Base-by-base conservation (phyloP, 306 rosid species). In the Quercus gilva region DNA sequence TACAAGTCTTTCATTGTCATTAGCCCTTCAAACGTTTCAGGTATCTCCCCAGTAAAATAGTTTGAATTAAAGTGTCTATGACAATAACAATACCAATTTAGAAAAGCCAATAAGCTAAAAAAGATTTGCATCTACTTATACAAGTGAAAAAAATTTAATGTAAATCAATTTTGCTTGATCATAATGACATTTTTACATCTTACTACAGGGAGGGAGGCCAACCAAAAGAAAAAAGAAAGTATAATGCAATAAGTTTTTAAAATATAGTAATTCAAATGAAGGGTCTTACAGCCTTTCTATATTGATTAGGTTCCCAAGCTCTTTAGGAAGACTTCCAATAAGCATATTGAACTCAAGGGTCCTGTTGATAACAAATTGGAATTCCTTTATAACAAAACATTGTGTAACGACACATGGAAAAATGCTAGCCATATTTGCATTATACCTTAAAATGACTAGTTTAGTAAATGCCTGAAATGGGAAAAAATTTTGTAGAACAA, bases 201-300 rank as follows among this genome's bases (percentile, higher is more conserved):
- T 65, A 63, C 20, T 31, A 1, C 0, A 18, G 43, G 41, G 9
- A 35, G 41, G 9, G 41, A 35, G 41, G 41, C 41, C 41, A 35
- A 35, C 41, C 41, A 35, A 35, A 35, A 35, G 41, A 33, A 35
- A 35, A 35, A 35, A 35, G 9, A 33, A 35, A 6, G 41, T 35
- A 35, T 6, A 35, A 45, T 59, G 71, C 74, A 35, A 43, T 21
- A 70, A 8, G 45, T 2, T 12, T 20, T 20, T 4, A 13, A 70
- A 19, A 49, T 31, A 74, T 11, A 18, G 12, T 8, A 76, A 35
- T 45, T 18, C 35, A 59, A 63, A 45, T 31, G 18, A 74, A 20
- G 65, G 19, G 58, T 51, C 94, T 78, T 73, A 92, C 97, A 94
- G 20, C 86, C 87, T 91, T 75, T 88, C 85, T 57, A 94, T 58